Percentiles rank a stretch among this genome's conserved stretches.
These are phyloP conservation scores for Endoconidiophora polonica DNA, from an alignment of 2,329 filamentous ascomycete genomes.

Conservation along the genomic window DNA sequence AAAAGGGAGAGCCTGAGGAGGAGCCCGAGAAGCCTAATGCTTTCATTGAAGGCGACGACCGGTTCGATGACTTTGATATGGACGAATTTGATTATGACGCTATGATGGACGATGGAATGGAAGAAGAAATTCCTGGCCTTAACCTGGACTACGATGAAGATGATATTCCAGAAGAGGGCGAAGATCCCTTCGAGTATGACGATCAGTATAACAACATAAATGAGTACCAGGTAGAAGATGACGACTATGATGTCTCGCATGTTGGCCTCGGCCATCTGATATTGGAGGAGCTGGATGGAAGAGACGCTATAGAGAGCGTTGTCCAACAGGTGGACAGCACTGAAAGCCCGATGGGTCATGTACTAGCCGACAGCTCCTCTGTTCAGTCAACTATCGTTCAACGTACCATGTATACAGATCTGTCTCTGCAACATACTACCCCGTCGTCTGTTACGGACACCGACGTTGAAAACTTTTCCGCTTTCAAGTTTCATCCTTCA, in stretches of 20 bases:
- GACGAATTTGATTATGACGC: slow-evolving; percentile 48
- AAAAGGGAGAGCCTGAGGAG: slow-evolving; percentile 32
- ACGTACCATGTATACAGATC: not conserved
- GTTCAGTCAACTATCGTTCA: slow-evolving; percentile 1
- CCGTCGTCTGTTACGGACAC: not conserved
- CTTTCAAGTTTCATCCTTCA: slow-evolving; percentile 41
- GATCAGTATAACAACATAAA: slow-evolving; percentile 16
- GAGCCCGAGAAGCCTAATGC: slow-evolving; percentile 20
- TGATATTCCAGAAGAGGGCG: slow-evolving; percentile 22
- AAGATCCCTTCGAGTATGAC: slow-evolving; percentile 19
- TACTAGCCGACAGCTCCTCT: too few species aligned
- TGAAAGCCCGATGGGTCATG: too few species aligned
- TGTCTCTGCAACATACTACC: too few species aligned
- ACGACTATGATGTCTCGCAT: slow-evolving; percentile 32
- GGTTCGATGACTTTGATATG: slow-evolving; percentile 37
- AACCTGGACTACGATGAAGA: slow-evolving; percentile 31
- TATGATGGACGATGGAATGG: slow-evolving; percentile 47
- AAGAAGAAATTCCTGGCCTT: slow-evolving; percentile 51
- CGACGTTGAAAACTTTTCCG: slow-evolving; percentile 36
- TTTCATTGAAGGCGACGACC: slow-evolving; percentile 26
- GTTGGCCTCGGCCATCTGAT: slow-evolving; percentile 13
- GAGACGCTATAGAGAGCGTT: not conserved
- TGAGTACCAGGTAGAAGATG: slow-evolving; percentile 19
- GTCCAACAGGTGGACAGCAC: not conserved
- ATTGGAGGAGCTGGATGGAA: slow-evolving; percentile 7